Base-by-base conservation (phyloP, 2,329 filamentous ascomycete genomes). In the Aspergillus udagawae region DNA sequence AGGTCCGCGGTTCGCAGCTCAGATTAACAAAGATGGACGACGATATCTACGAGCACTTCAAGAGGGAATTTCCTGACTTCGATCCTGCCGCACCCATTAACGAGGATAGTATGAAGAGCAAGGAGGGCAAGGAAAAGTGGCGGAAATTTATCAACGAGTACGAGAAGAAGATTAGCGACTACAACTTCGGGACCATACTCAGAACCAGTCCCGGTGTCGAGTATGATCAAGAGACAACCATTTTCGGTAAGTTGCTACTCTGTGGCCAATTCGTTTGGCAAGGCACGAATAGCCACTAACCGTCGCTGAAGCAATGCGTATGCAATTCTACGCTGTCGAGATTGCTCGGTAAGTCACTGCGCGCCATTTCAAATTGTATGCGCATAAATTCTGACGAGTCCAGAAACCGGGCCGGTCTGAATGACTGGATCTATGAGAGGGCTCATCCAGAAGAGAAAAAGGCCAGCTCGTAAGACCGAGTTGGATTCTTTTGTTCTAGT, bases 91-190 rank as follows among this genome's bases (percentile, higher is more conserved):
- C 79, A 45, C 89, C 89, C 10, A 88, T 99, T 63, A 77, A 96
- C 72, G 94, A 99, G 79, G 88, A 96, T 66, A 82, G 90, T 67
- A 97, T 99, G 93, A 99, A 99, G 87, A 97, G 91, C 83, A 95
- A 96, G 80, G 77, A 80, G 14, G 93, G 93, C 73, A 99, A 99
- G 82, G 91, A 95, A 77, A 84, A 84, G 73, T 99, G 94, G 94
- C 86, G 94, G 69, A 90, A 89, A 63, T 99, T 97, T 79, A 89
- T 97, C 84, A 92, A 89, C 82, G 80, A 83, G 61, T 99, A 97
- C 75, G 92, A 97, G 79, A 92, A 96, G 77, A 93, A 85, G 77
- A 81, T 99, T n/a, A 89, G 94, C 62, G 95, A 99, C 77, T 99
- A 87, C 82, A 99, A 97, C 81, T 99, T 97, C 75, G 94, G 94